Evolutionary conservation across 73 alveolate species (phyloP).

Genomic region (Paramecium tetraurelia): DNA sequence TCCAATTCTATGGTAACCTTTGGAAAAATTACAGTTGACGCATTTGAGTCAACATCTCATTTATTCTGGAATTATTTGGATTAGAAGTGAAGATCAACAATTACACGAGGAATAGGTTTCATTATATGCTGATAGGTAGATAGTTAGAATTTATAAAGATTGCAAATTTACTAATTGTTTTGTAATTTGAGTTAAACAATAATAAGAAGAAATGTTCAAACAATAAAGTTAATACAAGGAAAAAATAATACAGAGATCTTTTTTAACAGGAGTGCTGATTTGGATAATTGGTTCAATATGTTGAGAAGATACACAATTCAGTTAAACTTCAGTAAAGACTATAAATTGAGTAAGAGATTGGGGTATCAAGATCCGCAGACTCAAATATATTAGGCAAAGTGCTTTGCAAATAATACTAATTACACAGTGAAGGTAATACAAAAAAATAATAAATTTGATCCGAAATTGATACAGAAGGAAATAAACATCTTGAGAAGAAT

Average conservation of each 20-base stretch:
- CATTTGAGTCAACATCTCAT: neutral
- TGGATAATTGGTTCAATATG: conserved; percentile 26
- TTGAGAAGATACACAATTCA: neutral
- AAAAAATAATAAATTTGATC: neutral
- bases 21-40: neutral
- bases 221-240: neutral
- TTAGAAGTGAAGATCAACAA: neutral
- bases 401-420: neutral
- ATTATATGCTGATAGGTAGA: conserved; percentile 33
- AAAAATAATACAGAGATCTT: neutral
- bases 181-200: neutral
- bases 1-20: neutral
- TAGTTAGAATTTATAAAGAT: neutral
- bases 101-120: neutral
- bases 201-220: neutral
- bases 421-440: conserved; percentile 49
- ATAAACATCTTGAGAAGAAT: conserved; percentile 74
- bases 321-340: neutral
- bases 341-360: conserved; percentile 13
- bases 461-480: conserved; percentile 54
- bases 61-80: neutral
- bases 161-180: neutral
- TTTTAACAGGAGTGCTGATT: neutral
- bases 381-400: conserved; percentile 6
- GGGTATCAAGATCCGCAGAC: neutral